Evolutionary conservation across 2,329 filamentous ascomycete genomes (phyloP), one percentile per base, ranked within the genome.

Genomic region (Aspergillus proliferans): DNA sequence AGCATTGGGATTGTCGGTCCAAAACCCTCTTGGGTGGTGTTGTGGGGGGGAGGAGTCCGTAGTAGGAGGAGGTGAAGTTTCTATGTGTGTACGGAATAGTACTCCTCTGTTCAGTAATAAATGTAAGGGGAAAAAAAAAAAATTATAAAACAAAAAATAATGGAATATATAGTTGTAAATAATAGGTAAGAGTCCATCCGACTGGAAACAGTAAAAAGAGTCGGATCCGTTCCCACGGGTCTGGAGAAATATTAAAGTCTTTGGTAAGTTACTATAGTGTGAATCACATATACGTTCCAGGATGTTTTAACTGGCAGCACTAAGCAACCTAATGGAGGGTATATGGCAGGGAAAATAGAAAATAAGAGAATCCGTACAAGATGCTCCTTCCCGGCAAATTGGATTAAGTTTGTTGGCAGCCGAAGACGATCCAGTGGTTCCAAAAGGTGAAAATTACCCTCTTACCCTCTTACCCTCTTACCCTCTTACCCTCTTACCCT

Each of bases 341-440:
- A 42, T 26, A 42, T 42, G 26, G 24, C 7, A 24, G n/a, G 6
- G 19, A 43, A 52, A 50, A 10, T n/a, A 26, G 38, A 30, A n/a
- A 41, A 47, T 33, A 22, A 22, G 6, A 40, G 14, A 26, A 26
- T 43, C 15, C 38, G 9, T 30, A 30, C 26, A 30, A 30, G 12
- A 30, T 30, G 26, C 26, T 30, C 26, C 26, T 30, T 30, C 63
- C 65, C 65, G 63, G 63, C 61, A 65, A 59, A 54, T 57, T 63
- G 65, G 65, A 60, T 67, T 65, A 65, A 63, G 65, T 65, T 67
- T 60, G 54, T 58, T 62, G 63, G 63, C 58, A 61, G 56, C 55
- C 58, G 59, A 54, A 54, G 59, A 58, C 50, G 54, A 54, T 61
- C 55, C 53, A 40, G 26, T 30, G 57, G 58, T 55, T 57, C 57